A percentile compares a stretch with the other conserved stretches of the same genome.
Evolutionary conservation across 108 stramenopile species (phyloP).

Genomic region (Pseudonitzschia multiseries): DNA sequence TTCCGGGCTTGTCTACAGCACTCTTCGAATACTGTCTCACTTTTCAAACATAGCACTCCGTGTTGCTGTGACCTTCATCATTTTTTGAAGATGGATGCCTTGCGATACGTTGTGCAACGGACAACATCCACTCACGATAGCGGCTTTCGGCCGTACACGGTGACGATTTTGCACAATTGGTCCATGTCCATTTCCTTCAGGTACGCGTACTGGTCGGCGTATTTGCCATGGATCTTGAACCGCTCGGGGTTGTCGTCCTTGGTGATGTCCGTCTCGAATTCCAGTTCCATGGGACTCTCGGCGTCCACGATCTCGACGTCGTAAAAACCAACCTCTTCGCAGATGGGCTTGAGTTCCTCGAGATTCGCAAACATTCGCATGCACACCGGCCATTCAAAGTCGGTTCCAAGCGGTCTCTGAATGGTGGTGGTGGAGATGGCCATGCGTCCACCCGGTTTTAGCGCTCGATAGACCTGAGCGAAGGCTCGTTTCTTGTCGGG

Average conservation of each 20-base stretch:
- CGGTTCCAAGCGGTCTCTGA: conserved; percentile 15
- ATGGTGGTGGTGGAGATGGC: neutral
- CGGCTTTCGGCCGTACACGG: conserved; percentile 49
- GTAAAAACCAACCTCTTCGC: conserved; percentile 48
- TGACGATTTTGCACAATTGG: conserved; percentile 58
- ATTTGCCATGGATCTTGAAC: conserved; percentile 48
- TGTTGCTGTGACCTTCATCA: too few relatives aligned
- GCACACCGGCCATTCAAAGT: conserved; percentile 63
- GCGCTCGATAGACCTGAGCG: neutral
- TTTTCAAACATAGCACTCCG: too few relatives aligned
- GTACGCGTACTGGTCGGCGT: conserved; percentile 42
- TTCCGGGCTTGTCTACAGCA: too few relatives aligned
- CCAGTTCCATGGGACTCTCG: conserved; percentile 49
- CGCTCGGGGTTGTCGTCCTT: conserved; percentile 25
- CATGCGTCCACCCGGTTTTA: conserved; percentile 8
- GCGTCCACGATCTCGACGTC: conserved; percentile 47
- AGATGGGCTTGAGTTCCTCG: conserved; percentile 50
- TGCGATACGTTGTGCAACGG: too few relatives aligned
- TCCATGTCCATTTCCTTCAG: conserved; percentile 58
- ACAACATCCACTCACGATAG: neutral
- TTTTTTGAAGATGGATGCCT: too few relatives aligned
- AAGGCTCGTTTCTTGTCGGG: conserved; percentile 65
- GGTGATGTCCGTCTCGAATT: conserved; percentile 37
- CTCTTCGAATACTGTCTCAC: too few relatives aligned
- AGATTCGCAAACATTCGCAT: conserved; percentile 56